A percentile compares a stretch with the other conserved stretches of the same genome.
phyloP scores from a whole-genome alignment of 2,329 filamentous ascomycete genomes.

The Venturia oleaginea region DNA sequence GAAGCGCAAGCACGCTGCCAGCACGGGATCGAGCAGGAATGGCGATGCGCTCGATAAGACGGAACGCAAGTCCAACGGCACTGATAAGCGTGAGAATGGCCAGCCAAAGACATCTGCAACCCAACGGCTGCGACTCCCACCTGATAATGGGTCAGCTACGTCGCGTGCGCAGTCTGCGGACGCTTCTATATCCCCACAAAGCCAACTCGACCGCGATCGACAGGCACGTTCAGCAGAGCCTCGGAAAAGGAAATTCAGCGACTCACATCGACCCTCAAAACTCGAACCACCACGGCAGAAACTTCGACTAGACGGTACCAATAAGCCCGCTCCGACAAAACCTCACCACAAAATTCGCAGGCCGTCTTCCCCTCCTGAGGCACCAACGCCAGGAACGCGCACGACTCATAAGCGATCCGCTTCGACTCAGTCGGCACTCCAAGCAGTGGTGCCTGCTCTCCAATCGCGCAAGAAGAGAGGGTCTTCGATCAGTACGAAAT shows the following conservation, averaged over 20 bases:
- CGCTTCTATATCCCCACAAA: constrained; percentile 19
- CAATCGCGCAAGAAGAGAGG: constrained; percentile 13
- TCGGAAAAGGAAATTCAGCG: constrained; percentile 32
- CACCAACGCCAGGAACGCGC: constrained; percentile 10
- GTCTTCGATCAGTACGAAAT: constrained; percentile 11
- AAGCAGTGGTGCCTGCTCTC: not conserved
- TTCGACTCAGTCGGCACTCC: constrained; percentile 12
- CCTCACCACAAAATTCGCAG: constrained; percentile 19
- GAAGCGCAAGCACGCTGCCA: constrained; percentile 6
- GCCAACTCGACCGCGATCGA: constrained; percentile 22
- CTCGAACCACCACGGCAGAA: constrained; percentile 33
- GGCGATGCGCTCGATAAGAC: constrained; percentile 9
- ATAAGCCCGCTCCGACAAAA: constrained; percentile 17
- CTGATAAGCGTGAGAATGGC: constrained; percentile 11
- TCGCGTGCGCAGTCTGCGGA: constrained; percentile 14
- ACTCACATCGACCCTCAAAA: constrained; percentile 26
- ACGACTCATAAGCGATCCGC: constrained; percentile 14
- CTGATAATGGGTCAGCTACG: constrained; percentile 2
- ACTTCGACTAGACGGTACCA: constrained; percentile 9
- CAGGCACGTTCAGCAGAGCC: constrained; percentile 30
- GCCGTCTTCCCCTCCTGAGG: constrained; percentile 21
- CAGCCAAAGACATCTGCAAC: not conserved
- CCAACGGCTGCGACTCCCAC: not conserved
- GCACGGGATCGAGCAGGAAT: constrained; percentile 10
- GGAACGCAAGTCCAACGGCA: constrained; percentile 12